Conservation (phyloP, 805 yeast genomes). For the Teunomyces aglyptinius region DNA sequence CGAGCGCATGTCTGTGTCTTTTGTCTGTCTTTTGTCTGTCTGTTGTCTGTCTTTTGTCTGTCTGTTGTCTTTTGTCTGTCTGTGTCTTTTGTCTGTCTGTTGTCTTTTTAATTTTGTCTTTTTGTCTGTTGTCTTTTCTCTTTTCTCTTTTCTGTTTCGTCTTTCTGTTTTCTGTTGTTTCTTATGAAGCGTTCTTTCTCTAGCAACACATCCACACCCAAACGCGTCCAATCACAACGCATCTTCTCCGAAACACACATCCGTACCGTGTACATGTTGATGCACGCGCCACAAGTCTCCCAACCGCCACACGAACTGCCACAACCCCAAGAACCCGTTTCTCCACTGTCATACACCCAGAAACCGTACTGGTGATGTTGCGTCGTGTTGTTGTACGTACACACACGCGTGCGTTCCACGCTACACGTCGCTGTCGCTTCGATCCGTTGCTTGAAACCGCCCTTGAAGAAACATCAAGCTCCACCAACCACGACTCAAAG, state of each 20-base stretch:
- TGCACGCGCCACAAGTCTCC: conserved; percentile 13
- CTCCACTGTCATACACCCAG: conserved; percentile 7
- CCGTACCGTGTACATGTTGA: conserved; percentile 29
- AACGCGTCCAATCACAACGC: conserved; percentile 22
- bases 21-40: not conserved
- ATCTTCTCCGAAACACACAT: conserved; percentile 32
- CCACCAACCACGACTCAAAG: not conserved
- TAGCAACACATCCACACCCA: conserved; percentile 4
- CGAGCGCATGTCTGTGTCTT: not conserved
- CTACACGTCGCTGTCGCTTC: not conserved
- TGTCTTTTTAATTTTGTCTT: not conserved
- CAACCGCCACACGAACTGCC: not conserved
- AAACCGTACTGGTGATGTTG: conserved; percentile 12
- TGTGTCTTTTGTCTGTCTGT: not conserved
- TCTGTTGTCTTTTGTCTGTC: not conserved
- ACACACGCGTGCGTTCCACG: not conserved
- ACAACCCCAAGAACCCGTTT: not conserved
- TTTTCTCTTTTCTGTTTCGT: not conserved
- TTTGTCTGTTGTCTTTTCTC: not conserved
- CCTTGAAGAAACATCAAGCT: conserved; percentile 7
- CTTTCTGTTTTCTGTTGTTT: not conserved
- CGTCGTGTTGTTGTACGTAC: not conserved
- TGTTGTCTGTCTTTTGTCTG: not conserved
- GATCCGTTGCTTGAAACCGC: conserved; percentile 10
- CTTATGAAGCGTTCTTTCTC: not conserved